Percentiles rank a stretch among this genome's conserved stretches.
phyloP scores from a whole-genome alignment of 306 rosid species.

The Carpinus fangiana region DNA sequence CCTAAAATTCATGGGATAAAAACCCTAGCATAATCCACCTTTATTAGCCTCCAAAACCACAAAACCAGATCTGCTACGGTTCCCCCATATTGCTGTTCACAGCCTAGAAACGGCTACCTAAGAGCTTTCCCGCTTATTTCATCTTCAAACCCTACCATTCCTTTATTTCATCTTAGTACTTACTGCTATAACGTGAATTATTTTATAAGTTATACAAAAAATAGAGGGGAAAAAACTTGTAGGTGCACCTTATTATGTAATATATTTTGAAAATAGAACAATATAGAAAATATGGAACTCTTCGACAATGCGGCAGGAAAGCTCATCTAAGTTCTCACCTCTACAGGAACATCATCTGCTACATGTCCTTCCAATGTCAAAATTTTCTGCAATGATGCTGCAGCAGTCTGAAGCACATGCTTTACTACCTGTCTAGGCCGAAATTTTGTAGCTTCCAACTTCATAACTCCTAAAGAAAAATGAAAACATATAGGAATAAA shows the following conservation, averaged over 20 bases:
- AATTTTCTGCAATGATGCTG: slow-evolving; percentile 86
- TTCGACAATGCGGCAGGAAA: not conserved
- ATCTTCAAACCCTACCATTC: not conserved
- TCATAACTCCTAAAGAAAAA: slow-evolving; percentile 74
- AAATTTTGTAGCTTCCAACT: slow-evolving; percentile 87
- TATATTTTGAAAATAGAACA: not conserved
- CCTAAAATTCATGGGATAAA: no score
- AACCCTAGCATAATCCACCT: no score
- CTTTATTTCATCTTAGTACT: not conserved
- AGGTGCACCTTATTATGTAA: not conserved
- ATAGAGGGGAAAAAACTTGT: not conserved
- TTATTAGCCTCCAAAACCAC: no score
- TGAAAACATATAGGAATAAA: not conserved
- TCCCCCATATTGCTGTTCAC: no score
- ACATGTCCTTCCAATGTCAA: slow-evolving; percentile 88
- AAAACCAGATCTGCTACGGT: no score
- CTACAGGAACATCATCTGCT: slow-evolving; percentile 84
- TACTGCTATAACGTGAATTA: not conserved
- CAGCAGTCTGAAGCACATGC: slow-evolving; percentile 96
- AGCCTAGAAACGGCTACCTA: no score
- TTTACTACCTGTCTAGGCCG: slow-evolving; percentile 84
- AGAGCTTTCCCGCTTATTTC: no score
- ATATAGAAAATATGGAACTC: not conserved
- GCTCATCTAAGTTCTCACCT: slow-evolving; percentile 48
- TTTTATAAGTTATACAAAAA: not conserved